Evolutionary conservation across 2,329 filamentous ascomycete genomes (phyloP).

Genomic region (Acrodontium crateriforme): DNA sequence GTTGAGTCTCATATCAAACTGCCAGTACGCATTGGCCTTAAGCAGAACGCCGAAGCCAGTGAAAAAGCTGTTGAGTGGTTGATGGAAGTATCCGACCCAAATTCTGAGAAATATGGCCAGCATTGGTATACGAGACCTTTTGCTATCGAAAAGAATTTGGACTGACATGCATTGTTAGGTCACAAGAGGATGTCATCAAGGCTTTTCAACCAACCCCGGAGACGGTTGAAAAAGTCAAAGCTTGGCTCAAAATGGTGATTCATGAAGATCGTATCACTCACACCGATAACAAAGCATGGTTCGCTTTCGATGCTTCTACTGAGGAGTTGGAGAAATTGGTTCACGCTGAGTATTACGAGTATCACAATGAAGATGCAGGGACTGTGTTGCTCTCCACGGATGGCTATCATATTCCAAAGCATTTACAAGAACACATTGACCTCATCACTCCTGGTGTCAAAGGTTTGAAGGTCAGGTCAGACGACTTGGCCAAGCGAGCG

Average conservation of each 20-base stretch:
- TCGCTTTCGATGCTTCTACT: constrained; percentile 19
- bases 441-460: constrained; percentile 19
- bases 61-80: constrained; percentile 6
- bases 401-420: constrained; percentile 14
- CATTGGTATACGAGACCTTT: constrained; percentile 9
- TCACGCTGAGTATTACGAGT: constrained; percentile 16
- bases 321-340: constrained; percentile 16
- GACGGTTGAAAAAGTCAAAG: constrained; percentile 10
- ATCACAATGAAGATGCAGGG: constrained; percentile 11
- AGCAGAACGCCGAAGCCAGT: constrained; percentile 8
- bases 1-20: constrained; percentile 5
- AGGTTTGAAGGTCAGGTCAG: constrained; percentile 7
- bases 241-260: constrained; percentile 13
- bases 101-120: constrained; percentile 3
- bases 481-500: constrained; percentile 4
- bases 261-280: constrained; percentile 13
- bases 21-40: constrained; percentile 9
- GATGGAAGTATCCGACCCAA: constrained; percentile 9
- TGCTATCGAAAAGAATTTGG: no score
- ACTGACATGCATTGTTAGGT: no score
- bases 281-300: constrained; percentile 21
- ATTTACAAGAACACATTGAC: constrained; percentile 14
- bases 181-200: constrained; percentile 13
- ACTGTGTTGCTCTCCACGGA: constrained; percentile 10
- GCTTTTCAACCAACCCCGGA: constrained; percentile 13